These are phyloP conservation scores for Penium margaritaceum DNA, from an alignment of 139 green algal species.

Conservation along the genomic window DNA sequence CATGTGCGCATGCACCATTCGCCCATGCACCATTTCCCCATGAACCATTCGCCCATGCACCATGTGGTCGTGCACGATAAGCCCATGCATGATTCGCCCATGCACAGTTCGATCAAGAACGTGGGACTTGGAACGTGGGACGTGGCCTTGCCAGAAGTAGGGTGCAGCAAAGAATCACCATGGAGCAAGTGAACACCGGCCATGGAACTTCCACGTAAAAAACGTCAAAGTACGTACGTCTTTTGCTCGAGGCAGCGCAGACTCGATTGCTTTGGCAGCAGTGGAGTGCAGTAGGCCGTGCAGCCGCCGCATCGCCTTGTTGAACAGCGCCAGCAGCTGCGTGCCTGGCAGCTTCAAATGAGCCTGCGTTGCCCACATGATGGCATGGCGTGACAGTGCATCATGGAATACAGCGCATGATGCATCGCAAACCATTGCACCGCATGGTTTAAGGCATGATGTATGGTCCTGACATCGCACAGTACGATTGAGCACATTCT, in stretches of 20 bases:
- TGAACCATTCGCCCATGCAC: background rate
- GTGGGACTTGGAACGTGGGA: too few relatives aligned
- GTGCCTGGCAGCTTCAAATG: slow-evolving; percentile 68
- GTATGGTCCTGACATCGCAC: too few relatives aligned
- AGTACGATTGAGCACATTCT: too few relatives aligned
- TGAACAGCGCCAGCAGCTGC: slow-evolving; percentile 88
- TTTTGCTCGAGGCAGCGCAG: slow-evolving; percentile 6
- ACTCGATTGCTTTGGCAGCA: slow-evolving; percentile 50
- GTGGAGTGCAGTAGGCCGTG: slow-evolving; percentile 63
- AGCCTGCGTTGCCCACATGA: too few relatives aligned
- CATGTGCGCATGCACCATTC: too few relatives aligned
- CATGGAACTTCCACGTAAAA: slow-evolving; percentile 5
- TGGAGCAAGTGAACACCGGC: background rate
- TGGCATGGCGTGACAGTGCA: too few relatives aligned
- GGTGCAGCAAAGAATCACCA: background rate
- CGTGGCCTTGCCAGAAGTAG: background rate
- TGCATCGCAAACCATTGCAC: too few relatives aligned
- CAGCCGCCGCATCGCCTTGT: slow-evolving; percentile 83
- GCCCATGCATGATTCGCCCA: too few relatives aligned
- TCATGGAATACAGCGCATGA: too few relatives aligned
- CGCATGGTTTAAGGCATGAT: too few relatives aligned
- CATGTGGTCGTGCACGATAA: background rate
- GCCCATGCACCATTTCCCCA: background rate
- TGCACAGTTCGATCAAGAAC: too few relatives aligned
- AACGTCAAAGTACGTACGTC: slow-evolving; percentile 1